Percentiles rank a stretch among this genome's conserved stretches.
These are phyloP conservation scores for Peronospora belbahrii DNA, from an alignment of 352 stramenopile genomes.

Conservation along the genomic window DNA sequence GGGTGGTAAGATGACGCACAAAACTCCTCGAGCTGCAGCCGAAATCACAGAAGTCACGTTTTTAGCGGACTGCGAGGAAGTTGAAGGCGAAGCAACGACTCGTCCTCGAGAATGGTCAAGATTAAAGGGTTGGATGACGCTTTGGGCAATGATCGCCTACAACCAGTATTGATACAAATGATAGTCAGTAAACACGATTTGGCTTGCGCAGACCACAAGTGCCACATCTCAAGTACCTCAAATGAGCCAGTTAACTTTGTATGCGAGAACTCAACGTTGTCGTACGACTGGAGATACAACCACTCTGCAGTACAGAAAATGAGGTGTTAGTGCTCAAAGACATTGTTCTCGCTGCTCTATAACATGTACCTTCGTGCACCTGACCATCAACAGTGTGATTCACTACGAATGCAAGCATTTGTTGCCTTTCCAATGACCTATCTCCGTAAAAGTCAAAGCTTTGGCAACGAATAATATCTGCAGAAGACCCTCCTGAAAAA, in stretches of 20 bases:
- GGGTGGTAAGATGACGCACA: slow-evolving; percentile 34
- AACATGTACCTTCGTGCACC: slow-evolving; percentile 17
- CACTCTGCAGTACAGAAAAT: slow-evolving; percentile 22
- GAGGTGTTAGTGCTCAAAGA: slow-evolving; percentile 1
- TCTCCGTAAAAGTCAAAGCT: slow-evolving; percentile 39
- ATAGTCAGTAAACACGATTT: slow-evolving; percentile 4
- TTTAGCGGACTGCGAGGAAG: neutral
- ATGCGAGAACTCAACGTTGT: slow-evolving; percentile 25
- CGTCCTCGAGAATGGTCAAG: slow-evolving; percentile 17
- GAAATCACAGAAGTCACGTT: slow-evolving; percentile 25
- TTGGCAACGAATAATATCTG: neutral
- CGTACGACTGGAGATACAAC: slow-evolving; percentile 35
- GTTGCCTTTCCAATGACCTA: slow-evolving; percentile 16
- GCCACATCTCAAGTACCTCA: slow-evolving; percentile 9
- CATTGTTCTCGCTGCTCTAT: too few species aligned
- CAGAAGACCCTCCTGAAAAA: slow-evolving; percentile 10
- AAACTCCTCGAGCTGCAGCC: slow-evolving; percentile 43
- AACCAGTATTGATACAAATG: neutral
- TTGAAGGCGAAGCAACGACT: slow-evolving; percentile 10
- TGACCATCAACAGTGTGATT: slow-evolving; percentile 7
- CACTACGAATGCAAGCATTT: slow-evolving; percentile 29
- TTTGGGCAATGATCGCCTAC: slow-evolving; percentile 7
- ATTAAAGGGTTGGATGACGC: slow-evolving; percentile 13
- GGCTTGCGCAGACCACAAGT: neutral
- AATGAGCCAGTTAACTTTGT: slow-evolving; percentile 2